phyloP scores from a whole-genome alignment of 73 alveolate genomes.

The Effrenium voratum region DNA sequence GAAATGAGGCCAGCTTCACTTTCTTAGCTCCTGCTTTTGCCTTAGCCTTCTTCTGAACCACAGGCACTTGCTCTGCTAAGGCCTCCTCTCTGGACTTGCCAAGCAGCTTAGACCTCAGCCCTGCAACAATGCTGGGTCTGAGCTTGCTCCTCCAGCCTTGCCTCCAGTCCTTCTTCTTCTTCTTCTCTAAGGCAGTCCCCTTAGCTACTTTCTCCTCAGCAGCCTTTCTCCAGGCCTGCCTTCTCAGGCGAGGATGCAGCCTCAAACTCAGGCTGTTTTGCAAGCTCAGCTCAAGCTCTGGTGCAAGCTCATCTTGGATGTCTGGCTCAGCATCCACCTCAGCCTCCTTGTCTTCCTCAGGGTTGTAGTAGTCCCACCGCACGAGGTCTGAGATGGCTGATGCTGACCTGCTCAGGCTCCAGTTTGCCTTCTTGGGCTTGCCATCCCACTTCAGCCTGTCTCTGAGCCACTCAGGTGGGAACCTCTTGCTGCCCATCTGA shows the following conservation, averaged over 20 bases:
- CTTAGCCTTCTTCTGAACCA: background rate
- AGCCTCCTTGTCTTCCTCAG: background rate
- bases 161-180: background rate
- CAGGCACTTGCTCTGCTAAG: background rate
- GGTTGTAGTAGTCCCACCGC: background rate
- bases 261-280: background rate
- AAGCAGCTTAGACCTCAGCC: background rate
- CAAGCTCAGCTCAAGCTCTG: background rate
- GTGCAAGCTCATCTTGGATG: background rate
- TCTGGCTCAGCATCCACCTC: background rate
- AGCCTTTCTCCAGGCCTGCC: background rate
- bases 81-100: background rate
- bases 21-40: background rate
- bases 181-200: background rate
- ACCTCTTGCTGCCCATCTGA: conserved; percentile 7
- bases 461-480: background rate
- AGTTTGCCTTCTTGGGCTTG: background rate
- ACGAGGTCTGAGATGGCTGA: background rate
- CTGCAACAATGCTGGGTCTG: background rate
- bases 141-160: background rate
- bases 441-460: conserved; percentile 25
- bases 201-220: background rate
- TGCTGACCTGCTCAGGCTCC: background rate
- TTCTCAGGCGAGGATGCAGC: background rate
- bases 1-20: background rate